Evolutionary conservation across 805 yeast species (phyloP), one percentile per base, ranked within the genome.

Genomic region (Yamadazyma phyllophila): DNA sequence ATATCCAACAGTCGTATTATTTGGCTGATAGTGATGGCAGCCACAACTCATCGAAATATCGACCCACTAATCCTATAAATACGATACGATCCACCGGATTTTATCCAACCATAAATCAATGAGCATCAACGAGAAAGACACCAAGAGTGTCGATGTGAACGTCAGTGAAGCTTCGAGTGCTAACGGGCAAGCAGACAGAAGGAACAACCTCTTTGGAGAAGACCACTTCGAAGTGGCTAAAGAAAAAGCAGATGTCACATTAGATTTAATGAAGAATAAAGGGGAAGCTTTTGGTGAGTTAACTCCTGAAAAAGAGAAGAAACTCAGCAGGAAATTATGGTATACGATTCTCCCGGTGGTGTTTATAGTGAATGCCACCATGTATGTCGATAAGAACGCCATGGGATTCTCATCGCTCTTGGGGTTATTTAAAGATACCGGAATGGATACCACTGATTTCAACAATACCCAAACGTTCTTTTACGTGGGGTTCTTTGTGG

Each of bases 341-440:
- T 39, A 52, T 5, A 54, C 54, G 3, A 49, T 67, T 13, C 46
- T 68, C 24, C 41, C 47, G 6, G 41, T 45, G 3, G 45, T 26
- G 3, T 54, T 67, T 65, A 15, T 67, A 59, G 40, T 67, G 38
- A 43, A 71, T 69, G 51, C 62, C 39, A 45, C 73, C n/a, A 58
- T 76, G 44, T 77, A 72, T 53, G 69, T 76, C 57, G 83, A 78
- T 57, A 79, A 79, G 51, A 78, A 77, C 2, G 71, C 80, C 2
- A 52, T 77, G 36, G 69, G 78, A 0, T 79, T 75, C 52, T 69
- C 76, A 12, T 65, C 80, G 0, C 66, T 77, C 40, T 64, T 77
- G 42, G 82, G 74, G 1, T 58, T 79, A 24, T 76, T 67, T 59
- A 69, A 63, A 7, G 79, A 73, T 46, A 75, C 78, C 1, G 69